Evolutionary conservation across 805 yeast species (phyloP), one percentile per base, ranked within the genome.

Genomic region (Wickerhamiella kurtzmanii): DNA sequence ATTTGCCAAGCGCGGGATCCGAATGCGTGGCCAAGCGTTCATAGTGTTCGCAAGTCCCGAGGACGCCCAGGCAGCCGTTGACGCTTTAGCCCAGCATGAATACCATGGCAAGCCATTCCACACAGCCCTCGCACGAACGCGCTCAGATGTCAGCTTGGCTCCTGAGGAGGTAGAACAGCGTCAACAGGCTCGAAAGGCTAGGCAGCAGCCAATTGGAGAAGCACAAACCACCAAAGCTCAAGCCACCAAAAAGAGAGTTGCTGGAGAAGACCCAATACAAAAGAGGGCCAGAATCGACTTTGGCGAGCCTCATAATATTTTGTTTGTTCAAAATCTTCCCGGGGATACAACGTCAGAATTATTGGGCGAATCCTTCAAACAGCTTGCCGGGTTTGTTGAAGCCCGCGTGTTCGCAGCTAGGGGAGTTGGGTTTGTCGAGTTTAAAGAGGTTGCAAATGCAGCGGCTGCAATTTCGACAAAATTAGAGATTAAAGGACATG

Each of bases 21-120:
- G 69, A 51, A 70, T 80, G 73, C 72, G 80, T 48, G 95, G 95
- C 2, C 95, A 85, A 61, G 95, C 94, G 1, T 85, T 83, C 60
- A 70, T 85, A 4, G 75, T 83, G 0, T 75, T 78, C 45, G 68
- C 64, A 2, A 57, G 60, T 17, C 55, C 56, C 1, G 65, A 66
- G 2, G 61, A 65, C 3, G 78, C 87, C 1, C 48, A 58, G 2
- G 55, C 57, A 37, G 82, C 81, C 0, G 57, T 72, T 2, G 64
- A 44, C 3, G 42, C 22, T 1, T 35, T 73, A 36, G 65, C 75
- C 42, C 68, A 70, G 13, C 50, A 55, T 25, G 63, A 63, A 18
- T 46, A 81, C 11, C 70, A 70, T 52, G 75, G 69, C 18, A 72
- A 72, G 45, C 71, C 71, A 0, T 64, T 80, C 55, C 67, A 64